Evolutionary conservation across 305 asterid genomes (phyloP), one percentile per base, ranked within the genome.

Genomic region (Striga hermonthica): DNA sequence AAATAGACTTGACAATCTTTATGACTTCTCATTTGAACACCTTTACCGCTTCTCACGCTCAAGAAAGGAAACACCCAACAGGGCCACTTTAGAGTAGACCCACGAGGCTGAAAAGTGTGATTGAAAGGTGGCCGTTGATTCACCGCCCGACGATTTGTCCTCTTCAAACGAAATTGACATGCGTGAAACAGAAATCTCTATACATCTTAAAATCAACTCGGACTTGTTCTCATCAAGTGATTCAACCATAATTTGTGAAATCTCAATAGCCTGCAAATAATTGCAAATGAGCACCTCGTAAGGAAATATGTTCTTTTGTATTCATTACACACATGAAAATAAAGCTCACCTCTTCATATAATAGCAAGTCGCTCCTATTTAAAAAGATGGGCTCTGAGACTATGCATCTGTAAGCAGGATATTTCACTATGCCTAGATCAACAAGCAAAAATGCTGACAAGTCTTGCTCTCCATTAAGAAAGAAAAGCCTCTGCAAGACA

Each of bases 391-490:
- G 95, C 69, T 82, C 90, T 8, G 86, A 71, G 68, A 77, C 41
- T 72, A 81, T 81, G 76, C 99, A 90, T 43, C 77, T 88, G 81
- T 93, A 93, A 63, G 83, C 57, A 65, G 99, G 99, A 82, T 88
- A 93, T 63, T 85, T 90, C 72, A 88, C 77, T 61, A 93, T 79
- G 75, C 97, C 99, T 61, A 93, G 75, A 76, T 90, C 97, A 66
- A 83, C 91, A 62, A 93, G 95, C 75, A 88, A 75, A 80, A 93
- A 90, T 28, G 97, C 76, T 4, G 95, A 90, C 62, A 90, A 82
- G 75, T 88, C 91, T 74, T 84, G 97, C 78, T 93, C 99, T 65
- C 97, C 97, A 75, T 88, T 93, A 68, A 88, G 87, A 80, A 93
- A 93, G 85, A 93, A 93, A 78, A 93, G 93, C 82, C 99, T 84